phyloP scores from a whole-genome alignment of 176 grass and related monocot species.

The Puccinellia tenuiflora region DNA sequence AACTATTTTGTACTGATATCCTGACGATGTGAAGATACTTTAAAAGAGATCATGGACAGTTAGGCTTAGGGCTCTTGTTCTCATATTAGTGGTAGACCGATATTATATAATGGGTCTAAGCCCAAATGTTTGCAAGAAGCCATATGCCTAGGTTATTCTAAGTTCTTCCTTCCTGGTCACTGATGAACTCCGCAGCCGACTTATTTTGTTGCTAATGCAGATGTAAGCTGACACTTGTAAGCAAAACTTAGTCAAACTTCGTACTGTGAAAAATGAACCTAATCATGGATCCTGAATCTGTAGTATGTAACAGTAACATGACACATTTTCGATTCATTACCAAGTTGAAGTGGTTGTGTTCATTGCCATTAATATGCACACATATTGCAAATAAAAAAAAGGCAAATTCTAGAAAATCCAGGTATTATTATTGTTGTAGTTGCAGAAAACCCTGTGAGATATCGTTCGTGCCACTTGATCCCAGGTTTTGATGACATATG shows the following conservation, averaged over 20 bases:
- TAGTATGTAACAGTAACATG: neutral
- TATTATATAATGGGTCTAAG: neutral
- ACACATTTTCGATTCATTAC: neutral
- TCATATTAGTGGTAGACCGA: neutral
- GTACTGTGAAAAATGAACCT: neutral
- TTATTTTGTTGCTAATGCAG: neutral
- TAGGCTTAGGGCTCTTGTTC: neutral
- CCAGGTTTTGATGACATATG: neutral
- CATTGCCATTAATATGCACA: neutral
- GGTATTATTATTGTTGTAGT: neutral
- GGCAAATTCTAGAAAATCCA: neutral
- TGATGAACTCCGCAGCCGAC: neutral
- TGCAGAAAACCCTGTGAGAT: neutral
- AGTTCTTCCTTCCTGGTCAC: neutral
- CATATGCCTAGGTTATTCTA: neutral
- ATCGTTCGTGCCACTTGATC: neutral
- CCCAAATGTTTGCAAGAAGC: neutral
- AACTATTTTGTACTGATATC: conserved; percentile 5
- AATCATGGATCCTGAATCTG: neutral
- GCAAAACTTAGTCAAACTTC: neutral
- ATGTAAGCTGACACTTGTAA: neutral
- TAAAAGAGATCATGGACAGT: neutral
- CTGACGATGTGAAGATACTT: neutral
- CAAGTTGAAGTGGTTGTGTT: neutral
- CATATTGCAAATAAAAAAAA: neutral